Conservation (phyloP, 2,329 filamentous ascomycete genomes). For the Cordyceps farinosa region DNA sequence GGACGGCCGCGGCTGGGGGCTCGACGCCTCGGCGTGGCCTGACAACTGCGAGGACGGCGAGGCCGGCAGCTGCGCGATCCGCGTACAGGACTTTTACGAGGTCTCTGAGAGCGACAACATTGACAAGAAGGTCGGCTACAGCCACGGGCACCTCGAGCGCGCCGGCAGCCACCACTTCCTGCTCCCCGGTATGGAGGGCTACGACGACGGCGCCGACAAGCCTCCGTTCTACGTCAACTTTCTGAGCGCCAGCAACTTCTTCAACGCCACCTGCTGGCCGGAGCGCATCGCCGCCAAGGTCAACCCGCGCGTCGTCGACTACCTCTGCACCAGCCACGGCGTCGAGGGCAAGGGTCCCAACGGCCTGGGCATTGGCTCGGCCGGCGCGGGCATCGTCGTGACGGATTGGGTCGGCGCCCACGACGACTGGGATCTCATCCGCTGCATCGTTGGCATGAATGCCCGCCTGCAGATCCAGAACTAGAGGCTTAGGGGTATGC, state of each 20-base stretch:
- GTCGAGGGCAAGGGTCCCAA: slow-evolving; percentile 47
- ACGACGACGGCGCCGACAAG: slow-evolving; percentile 28
- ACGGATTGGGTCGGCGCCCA: slow-evolving; percentile 88
- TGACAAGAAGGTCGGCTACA: slow-evolving; percentile 72
- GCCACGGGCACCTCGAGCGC: slow-evolving; percentile 71
- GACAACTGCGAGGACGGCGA: slow-evolving; percentile 80
- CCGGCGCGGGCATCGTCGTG: slow-evolving; percentile 80
- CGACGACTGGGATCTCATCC: slow-evolving; percentile 87
- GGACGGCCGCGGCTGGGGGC: slow-evolving; percentile 50
- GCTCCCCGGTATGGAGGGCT: slow-evolving; percentile 36
- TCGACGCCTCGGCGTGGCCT: slow-evolving; percentile 69
- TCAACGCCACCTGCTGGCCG: slow-evolving; percentile 88
- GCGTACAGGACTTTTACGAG: slow-evolving; percentile 94
- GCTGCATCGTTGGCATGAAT: slow-evolving; percentile 90
- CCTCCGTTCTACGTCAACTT: slow-evolving; percentile 84
- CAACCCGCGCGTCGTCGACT: slow-evolving; percentile 70
- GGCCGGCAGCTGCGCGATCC: slow-evolving; percentile 63
- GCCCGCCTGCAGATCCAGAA: slow-evolving; percentile 55
- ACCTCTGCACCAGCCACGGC: slow-evolving; percentile 57
- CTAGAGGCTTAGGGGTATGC: slow-evolving; percentile 23
- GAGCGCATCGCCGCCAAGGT: slow-evolving; percentile 84
- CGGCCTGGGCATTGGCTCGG: slow-evolving; percentile 59
- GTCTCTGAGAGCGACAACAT: slow-evolving; percentile 73
- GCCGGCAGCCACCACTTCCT: slow-evolving; percentile 53
- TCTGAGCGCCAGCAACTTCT: slow-evolving; percentile 88